Evolutionary conservation across 208 protist species (phyloP).

Genomic region (Crithidia fasciculata): DNA sequence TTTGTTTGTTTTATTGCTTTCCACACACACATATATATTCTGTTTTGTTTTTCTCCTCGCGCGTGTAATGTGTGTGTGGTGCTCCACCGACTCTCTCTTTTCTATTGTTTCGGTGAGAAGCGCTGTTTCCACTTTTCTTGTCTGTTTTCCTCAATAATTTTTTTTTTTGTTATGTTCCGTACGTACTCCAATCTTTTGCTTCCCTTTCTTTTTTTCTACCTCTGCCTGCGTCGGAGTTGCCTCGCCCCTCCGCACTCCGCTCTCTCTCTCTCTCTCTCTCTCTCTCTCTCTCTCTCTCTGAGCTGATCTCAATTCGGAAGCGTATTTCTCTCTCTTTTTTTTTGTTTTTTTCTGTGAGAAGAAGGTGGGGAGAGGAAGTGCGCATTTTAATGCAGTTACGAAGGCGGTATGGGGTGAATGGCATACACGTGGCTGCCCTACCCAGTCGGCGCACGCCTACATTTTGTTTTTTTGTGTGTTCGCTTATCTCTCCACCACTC

Average conservation of each 20-base stretch:
- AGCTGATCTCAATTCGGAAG: not conserved
- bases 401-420: too few species aligned
- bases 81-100: constrained; percentile 4
- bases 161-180: not conserved
- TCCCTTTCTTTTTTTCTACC: not conserved
- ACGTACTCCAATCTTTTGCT: not conserved
- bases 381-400: too few species aligned
- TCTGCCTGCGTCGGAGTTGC: too few species aligned
- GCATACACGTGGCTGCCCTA: too few species aligned
- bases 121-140: constrained; percentile 1
- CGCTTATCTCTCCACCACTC: too few species aligned
- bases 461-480: too few species aligned
- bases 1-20: constrained; percentile 3
- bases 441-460: too few species aligned
- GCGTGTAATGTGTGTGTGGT: too few species aligned
- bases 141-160: not conserved
- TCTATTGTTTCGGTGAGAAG: not conserved
- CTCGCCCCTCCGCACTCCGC: too few species aligned
- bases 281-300: not conserved
- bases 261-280: too few species aligned
- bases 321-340: constrained; percentile 5
- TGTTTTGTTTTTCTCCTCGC: not conserved
- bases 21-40: too few species aligned
- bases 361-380: too few species aligned
- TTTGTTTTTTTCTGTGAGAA: constrained; percentile 7